Conservation (phyloP, 257 asterid species). For the Nicotiana otophora region DNA sequence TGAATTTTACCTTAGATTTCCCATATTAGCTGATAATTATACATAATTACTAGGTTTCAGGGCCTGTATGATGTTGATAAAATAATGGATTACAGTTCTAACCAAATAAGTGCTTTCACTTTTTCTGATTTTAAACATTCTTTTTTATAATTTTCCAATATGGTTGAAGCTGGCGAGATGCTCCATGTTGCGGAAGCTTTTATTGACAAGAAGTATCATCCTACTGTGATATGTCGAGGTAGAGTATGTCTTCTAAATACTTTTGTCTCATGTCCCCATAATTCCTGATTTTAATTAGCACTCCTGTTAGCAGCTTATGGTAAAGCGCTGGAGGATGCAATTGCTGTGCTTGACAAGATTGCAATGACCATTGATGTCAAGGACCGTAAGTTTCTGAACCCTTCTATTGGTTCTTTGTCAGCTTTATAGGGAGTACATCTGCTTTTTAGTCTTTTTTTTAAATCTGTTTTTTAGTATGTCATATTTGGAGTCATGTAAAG, state of each 20-base stretch:
- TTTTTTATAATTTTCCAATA: neutral
- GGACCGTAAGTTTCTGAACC: constrained; percentile 61
- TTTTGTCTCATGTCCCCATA: neutral
- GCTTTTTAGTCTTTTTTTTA: too few relatives aligned
- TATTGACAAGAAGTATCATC: constrained; percentile 85
- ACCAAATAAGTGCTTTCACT: too few relatives aligned
- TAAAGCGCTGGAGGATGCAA: constrained; percentile 90
- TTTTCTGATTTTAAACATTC: too few relatives aligned
- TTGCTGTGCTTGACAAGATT: constrained; percentile 79
- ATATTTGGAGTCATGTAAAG: too few relatives aligned
- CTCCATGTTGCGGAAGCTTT: constrained; percentile 99
- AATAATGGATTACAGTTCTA: neutral
- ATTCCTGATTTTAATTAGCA: neutral
- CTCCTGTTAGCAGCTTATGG: constrained; percentile 54
- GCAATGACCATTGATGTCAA: constrained; percentile 76
- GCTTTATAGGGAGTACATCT: too few relatives aligned
- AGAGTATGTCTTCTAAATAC: neutral
- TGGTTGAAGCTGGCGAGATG: constrained; percentile 92
- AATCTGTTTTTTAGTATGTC: neutral
- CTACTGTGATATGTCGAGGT: constrained; percentile 96
- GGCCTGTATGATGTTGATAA: neutral
- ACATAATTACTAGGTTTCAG: too few relatives aligned
- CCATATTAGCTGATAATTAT: too few relatives aligned
- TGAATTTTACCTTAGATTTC: too few relatives aligned
- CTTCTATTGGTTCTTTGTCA: neutral